A percentile compares a stretch with the other conserved stretches of the same genome.
Conservation (phyloP, 164 flowering plant species). For the Santalum album region DNA sequence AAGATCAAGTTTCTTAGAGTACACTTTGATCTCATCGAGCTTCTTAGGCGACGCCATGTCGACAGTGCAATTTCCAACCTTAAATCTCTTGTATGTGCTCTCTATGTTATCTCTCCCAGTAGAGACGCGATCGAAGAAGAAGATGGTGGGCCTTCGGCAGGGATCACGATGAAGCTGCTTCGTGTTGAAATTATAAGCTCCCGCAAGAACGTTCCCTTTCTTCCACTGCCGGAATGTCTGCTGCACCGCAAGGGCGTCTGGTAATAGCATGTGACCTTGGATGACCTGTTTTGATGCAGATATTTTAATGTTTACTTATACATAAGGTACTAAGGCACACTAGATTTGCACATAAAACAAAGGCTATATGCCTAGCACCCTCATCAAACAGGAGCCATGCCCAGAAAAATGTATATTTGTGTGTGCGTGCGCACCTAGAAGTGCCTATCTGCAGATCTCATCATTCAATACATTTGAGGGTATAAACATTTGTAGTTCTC, state of each 20-base stretch:
- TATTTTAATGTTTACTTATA: too few species aligned
- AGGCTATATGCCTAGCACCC: too few species aligned
- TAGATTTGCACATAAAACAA: too few species aligned
- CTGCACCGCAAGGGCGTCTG: constrained; percentile 29
- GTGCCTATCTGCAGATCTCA: too few species aligned
- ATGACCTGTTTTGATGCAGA: constrained; percentile 20
- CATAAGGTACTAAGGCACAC: too few species aligned
- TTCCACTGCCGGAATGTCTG: constrained; percentile 39
- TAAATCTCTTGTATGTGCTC: constrained; percentile 25
- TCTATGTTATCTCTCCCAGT: constrained; percentile 25
- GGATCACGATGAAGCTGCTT: constrained; percentile 23
- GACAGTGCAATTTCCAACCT: constrained; percentile 22
- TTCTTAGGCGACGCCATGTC: constrained; percentile 31
- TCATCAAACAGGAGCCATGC: too few species aligned
- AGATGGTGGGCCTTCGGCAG: constrained; percentile 35
- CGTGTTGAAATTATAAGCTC: constrained; percentile 19
- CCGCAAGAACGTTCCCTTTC: constrained; percentile 7
- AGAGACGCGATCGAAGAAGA: constrained; percentile 30
- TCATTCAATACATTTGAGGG: too few species aligned
- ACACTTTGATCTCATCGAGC: constrained; percentile 40
- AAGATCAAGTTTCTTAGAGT: constrained; percentile 30
- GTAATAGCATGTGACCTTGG: constrained; percentile 19
- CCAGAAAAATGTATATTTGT: too few species aligned
- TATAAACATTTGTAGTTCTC: too few species aligned
- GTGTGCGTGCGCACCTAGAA: too few species aligned